phyloP scores from a whole-genome alignment of 768 basidiomycete genomes.

The Lentinula lateritia region DNA sequence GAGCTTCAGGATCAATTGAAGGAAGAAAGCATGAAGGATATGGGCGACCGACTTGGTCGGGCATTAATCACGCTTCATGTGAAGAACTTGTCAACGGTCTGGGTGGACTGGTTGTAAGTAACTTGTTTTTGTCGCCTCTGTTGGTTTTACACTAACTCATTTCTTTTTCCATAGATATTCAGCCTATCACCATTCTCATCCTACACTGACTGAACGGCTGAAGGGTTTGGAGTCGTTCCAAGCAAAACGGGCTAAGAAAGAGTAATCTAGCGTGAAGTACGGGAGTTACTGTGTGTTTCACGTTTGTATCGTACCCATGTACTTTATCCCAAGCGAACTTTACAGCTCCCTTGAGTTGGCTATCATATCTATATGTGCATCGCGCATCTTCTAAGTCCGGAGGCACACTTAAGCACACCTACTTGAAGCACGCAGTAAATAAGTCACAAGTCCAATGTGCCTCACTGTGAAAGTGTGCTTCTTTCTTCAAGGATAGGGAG shows the following conservation, averaged over 20 bases:
- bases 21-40: slow-evolving; percentile 64
- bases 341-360: not conserved
- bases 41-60: slow-evolving; percentile 79
- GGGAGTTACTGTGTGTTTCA: not conserved
- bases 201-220: slow-evolving; percentile 86
- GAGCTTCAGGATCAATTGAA: slow-evolving; percentile 53
- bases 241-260: slow-evolving; percentile 27
- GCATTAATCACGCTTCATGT: slow-evolving; percentile 85
- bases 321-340: not conserved
- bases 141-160: not conserved
- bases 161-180: slow-evolving; percentile 57
- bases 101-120: slow-evolving; percentile 88
- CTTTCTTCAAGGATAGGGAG: too few species aligned
- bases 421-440: too few species aligned
- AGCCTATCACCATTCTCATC: slow-evolving; percentile 94
- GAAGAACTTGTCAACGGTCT: slow-evolving; percentile 88
- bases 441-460: too few species aligned
- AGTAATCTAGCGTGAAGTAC: not conserved
- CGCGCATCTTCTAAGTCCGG: too few species aligned
- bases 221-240: slow-evolving; percentile 73
- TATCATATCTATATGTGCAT: not conserved
- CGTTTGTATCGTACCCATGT: not conserved
- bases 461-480: too few species aligned
- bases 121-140: slow-evolving; percentile 2
- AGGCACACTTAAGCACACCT: too few species aligned